Evolutionary conservation across 148 eudicot genomes (phyloP).

Genomic region (Arbutus unedo): DNA sequence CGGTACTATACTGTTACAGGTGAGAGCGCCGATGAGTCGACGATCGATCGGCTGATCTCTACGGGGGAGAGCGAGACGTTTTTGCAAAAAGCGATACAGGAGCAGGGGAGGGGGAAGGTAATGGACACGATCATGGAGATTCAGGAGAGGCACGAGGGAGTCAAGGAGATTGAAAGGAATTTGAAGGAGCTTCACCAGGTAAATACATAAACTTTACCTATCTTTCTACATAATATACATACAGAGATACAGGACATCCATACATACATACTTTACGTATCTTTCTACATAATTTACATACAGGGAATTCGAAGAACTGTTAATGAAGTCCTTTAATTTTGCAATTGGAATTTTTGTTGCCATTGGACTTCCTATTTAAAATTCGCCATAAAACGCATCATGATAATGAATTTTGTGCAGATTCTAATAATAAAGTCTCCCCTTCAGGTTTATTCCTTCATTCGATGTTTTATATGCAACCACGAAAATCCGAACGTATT

Average conservation of each 20-base stretch:
- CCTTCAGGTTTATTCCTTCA: not conserved
- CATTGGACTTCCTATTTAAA: not conserved
- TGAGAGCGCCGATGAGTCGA: conserved; percentile 66
- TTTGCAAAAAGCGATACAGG: conserved; percentile 77
- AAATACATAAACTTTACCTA: not conserved
- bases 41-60: conserved; percentile 58
- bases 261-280: too few species aligned
- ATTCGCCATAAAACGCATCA: not conserved
- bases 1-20: conserved; percentile 88
- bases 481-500: not conserved
- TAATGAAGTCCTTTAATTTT: not conserved
- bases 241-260: too few species aligned
- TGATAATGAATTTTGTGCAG: not conserved
- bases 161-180: conserved; percentile 44
- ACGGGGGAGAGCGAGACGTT: conserved; percentile 89
- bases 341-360: not conserved
- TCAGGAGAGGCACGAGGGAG: conserved; percentile 56
- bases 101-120: conserved; percentile 62
- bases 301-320: not conserved
- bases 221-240: too few species aligned
- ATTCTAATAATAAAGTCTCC: not conserved
- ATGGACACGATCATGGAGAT: conserved; percentile 56
- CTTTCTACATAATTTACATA: too few species aligned
- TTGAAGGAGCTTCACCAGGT: conserved; percentile 50
- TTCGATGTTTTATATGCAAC: not conserved